phyloP scores from a whole-genome alignment of 2,329 filamentous ascomycete species.

The Shiraia bambusicola region DNA sequence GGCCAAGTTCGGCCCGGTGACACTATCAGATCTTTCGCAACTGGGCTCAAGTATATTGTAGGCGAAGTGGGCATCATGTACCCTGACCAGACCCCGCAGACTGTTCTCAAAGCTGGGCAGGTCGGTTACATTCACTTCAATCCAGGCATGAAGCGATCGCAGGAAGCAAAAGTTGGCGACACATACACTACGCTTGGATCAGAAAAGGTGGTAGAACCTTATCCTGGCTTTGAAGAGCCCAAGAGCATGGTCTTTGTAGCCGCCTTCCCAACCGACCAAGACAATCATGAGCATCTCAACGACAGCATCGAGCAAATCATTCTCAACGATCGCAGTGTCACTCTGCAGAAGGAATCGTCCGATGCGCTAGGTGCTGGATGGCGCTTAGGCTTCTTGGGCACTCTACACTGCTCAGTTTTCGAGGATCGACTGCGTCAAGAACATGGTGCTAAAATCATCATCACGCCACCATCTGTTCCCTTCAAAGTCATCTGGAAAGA shows the following conservation, averaged over 20 bases:
- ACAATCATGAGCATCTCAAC: constrained; percentile 81
- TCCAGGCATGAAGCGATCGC: constrained; percentile 94
- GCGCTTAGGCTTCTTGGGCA: constrained; percentile 93
- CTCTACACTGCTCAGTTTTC: constrained; percentile 97
- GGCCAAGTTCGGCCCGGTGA: constrained; percentile 82
- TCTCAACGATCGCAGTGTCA: constrained; percentile 93
- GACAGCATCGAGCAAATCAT: constrained; percentile 93
- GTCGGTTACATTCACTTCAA: constrained; percentile 98
- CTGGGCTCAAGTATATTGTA: constrained; percentile 84
- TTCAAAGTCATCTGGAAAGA: constrained; percentile 80
- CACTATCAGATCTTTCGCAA: constrained; percentile 83
- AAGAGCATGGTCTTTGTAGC: constrained; percentile 99
- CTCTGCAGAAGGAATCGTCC: constrained; percentile 88
- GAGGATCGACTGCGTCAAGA: constrained; percentile 93
- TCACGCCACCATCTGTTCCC: constrained; percentile 92
- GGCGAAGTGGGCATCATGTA: constrained; percentile 98
- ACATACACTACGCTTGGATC: constrained; percentile 83
- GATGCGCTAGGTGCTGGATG: constrained; percentile 93
- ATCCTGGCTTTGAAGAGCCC: constrained; percentile 93
- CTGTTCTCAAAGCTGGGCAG: constrained; percentile 80
- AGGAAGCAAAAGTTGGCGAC: constrained; percentile 94
- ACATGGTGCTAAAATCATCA: constrained; percentile 91
- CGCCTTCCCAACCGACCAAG: constrained; percentile 89
- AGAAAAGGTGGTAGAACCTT: constrained; percentile 74
- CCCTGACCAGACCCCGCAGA: constrained; percentile 80